Base-by-base conservation (phyloP, 257 asterid genomes). In the Galeopsis tetrahit region DNA sequence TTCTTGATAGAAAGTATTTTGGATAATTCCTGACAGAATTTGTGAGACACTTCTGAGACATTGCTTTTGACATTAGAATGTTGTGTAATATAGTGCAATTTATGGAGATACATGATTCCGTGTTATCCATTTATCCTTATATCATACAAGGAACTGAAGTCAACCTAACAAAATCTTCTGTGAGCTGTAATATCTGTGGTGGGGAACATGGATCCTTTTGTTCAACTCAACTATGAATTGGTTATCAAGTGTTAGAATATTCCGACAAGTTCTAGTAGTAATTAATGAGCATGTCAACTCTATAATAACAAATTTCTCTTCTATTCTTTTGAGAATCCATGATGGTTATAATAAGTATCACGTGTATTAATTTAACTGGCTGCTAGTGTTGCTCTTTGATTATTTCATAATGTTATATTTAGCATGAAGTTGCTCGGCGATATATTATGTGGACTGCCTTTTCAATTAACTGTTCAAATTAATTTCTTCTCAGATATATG, bases 401-500 rank as follows among this genome's bases (percentile, higher is more conserved):
- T 8, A 32, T 46, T 70, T 55, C 9, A 4, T 71, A 39, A 49
- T 49, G 42, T 68, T 70, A 38, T 53, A 62, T 63, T 43, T 77
- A 48, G 61, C 67, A 52, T 73, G 63, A 44, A 42, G 33, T 68
- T 34, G 35, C 33, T 21, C 6, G 56, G 9, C 44, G 28, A 28
- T 53, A 53, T 15, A 31, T 55, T 63, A 44, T 60, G 36, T 44
- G 17, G 39, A 56, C 28, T 65, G 60, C 36, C 48, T 13, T 38
- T 56, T 71, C 31, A 67, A 40, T 62, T 35, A 70, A 68, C 43
- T 64, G 31, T 58, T 64, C 56, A 31, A 10, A 65, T 52, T 66
- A 69, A 68, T 51, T 68, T 52, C 64, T 70, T 56, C 43, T 88
- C 92, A 95, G 98, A 85, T 92, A 80, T 84, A 86, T 76, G 99